Evolutionary conservation across 768 basidiomycete genomes (phyloP).

Genomic region (Suillus hirtellus): DNA sequence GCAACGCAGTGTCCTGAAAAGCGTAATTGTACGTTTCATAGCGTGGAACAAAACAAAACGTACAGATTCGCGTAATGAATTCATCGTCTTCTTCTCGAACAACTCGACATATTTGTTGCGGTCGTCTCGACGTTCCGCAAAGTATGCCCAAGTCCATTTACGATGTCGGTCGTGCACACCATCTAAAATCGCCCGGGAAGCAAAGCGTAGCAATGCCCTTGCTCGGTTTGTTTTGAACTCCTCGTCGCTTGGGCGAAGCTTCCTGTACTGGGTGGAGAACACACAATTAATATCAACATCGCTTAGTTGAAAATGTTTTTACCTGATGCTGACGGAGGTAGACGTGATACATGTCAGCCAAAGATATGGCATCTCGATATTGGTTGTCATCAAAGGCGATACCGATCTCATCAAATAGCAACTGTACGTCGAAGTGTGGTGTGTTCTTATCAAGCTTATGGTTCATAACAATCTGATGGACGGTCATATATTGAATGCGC

Average conservation of each 20-base stretch:
- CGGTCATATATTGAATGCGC: slow-evolving; percentile 8
- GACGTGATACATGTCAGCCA: slow-evolving; percentile 96
- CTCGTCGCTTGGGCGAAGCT: slow-evolving; percentile 68
- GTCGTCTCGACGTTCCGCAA: slow-evolving; percentile 85
- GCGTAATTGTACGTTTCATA: not conserved
- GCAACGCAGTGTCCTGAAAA: slow-evolving; percentile 48
- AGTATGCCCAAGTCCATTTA: slow-evolving; percentile 92
- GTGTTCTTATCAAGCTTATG: slow-evolving; percentile 70
- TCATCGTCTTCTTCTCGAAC: slow-evolving; percentile 74
- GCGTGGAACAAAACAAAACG: slow-evolving; percentile 21
- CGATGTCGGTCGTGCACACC: slow-evolving; percentile 81
- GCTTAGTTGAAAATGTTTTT: slow-evolving; percentile 17
- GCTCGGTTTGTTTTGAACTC: slow-evolving; percentile 62
- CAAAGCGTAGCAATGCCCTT: slow-evolving; percentile 74
- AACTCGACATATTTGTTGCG: slow-evolving; percentile 81
- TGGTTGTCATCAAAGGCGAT: slow-evolving; percentile 91
- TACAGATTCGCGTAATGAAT: slow-evolving; percentile 56
- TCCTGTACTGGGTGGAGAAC: slow-evolving; percentile 57
- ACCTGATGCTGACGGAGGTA: slow-evolving; percentile 85
- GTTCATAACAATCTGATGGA: slow-evolving; percentile 74
- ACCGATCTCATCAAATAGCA: slow-evolving; percentile 91
- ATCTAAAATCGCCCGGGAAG: slow-evolving; percentile 73
- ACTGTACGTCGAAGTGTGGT: slow-evolving; percentile 84
- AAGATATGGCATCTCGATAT: slow-evolving; percentile 89
- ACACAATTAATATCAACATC: slow-evolving; percentile 14